These are phyloP conservation scores for Phymatotrichopsis omnivora DNA, from an alignment of 2,329 filamentous ascomycete species.

Conservation along the genomic window DNA sequence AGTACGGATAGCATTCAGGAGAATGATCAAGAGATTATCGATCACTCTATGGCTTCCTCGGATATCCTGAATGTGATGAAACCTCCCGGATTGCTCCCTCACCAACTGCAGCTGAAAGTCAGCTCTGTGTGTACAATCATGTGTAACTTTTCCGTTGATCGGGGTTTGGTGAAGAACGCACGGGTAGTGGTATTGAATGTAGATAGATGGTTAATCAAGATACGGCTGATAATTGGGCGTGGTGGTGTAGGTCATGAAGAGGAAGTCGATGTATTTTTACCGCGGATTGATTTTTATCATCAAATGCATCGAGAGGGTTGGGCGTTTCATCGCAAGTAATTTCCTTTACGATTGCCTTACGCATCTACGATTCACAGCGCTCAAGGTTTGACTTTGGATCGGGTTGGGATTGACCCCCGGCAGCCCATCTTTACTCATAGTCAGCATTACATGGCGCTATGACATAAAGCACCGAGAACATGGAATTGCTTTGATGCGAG, in stretches of 20 bases:
- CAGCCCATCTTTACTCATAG: conserved; percentile 6
- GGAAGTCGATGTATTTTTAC: not conserved
- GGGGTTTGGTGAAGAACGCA: conserved; percentile 7
- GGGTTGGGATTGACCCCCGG: not conserved
- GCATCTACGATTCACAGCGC: conserved; percentile 8
- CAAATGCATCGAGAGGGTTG: not conserved
- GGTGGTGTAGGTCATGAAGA: not conserved
- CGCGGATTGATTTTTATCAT: conserved; percentile 10
- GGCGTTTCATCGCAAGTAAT: conserved; percentile 1
- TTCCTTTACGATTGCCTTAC: conserved; percentile 5
- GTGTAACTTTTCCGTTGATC: conserved; percentile 5
- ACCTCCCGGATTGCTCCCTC: too few species aligned
- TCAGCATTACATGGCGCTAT: conserved; percentile 3
- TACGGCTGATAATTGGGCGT: not conserved
- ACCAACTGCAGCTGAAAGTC: not conserved
- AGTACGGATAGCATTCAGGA: conserved; percentile 7
- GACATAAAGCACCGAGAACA: not conserved
- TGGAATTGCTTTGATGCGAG: too few species aligned
- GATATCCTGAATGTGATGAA: too few species aligned
- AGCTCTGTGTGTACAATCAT: conserved; percentile 4
- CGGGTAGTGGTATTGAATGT: too few species aligned
- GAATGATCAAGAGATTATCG: not conserved
- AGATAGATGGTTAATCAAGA: too few species aligned
- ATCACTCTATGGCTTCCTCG: not conserved
- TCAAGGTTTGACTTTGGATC: conserved; percentile 5